Base-by-base conservation (phyloP, 768 basidiomycete genomes). In the Nidula microcarpa region DNA sequence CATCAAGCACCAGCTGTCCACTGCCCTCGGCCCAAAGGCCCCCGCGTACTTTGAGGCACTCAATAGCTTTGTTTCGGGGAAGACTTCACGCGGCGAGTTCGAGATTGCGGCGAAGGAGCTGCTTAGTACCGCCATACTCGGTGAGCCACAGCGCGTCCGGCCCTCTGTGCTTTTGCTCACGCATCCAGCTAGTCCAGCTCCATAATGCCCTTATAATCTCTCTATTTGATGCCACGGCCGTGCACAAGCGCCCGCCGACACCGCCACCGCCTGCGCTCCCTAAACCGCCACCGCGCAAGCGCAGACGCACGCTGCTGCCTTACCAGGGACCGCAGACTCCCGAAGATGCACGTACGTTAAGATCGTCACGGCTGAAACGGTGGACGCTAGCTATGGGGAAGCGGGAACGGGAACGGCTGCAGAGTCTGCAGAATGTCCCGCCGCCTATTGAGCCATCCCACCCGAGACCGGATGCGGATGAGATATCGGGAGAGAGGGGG, bases 151-250 rank as follows among this genome's bases (percentile, higher is more conserved):
- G 33, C 43, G 6, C 39, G 10, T 46, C 10, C 18, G 3, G 43
- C 30, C 2, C 18, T n/a, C 11, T 4, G 3, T n/a, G 32, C 61
- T 53, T 23, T 54, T 33, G 37, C 41, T 61, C 35, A 55, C 35
- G 48, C 33, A 53, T 8, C 44, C 39, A 14, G 44, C 13, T 55
- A 86, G 87, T 91, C 32, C 89, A 90, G 66, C 71, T 91, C 2
- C 91, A 93, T 64, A 93, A 93, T 66, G 84, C 90, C 9, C 75
- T 93, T 33, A 84, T 93, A 35, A 91, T 92, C 33, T 90, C 90
- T 2, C 68, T 93, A 13, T 89, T 92, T 56, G 89, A 90, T 66
- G 86, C 87, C 18, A 88, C 89, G 1, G 73, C 75, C 3, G 81
- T 82, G 0, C 82, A 86, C 58, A 82, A 85, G 58, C 79, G 86